phyloP scores from a whole-genome alignment of 768 basidiomycete species.

The Strobilomyces confusus region DNA sequence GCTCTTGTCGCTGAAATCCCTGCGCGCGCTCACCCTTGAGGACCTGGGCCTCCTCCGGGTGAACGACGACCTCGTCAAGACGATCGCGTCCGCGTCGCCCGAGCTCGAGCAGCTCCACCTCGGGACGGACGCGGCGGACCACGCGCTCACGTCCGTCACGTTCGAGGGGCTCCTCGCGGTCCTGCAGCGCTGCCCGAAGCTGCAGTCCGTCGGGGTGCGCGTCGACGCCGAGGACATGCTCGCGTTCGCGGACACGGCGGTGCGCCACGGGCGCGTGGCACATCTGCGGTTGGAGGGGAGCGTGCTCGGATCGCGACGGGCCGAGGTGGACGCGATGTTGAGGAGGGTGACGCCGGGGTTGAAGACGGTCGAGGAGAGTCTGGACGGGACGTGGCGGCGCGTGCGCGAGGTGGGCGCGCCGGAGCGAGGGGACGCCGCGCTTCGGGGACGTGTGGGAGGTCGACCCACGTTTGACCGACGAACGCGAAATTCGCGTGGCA shows the following conservation, averaged over 20 bases:
- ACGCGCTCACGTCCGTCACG: slow-evolving; percentile 3
- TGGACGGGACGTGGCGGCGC: slow-evolving; percentile 10
- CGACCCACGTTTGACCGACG: slow-evolving; percentile 8
- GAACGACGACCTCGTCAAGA: slow-evolving; percentile 17
- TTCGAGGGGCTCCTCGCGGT: slow-evolving; percentile 21
- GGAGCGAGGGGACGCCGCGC: background rate
- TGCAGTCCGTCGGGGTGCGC: slow-evolving; percentile 7
- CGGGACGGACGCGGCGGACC: background rate
- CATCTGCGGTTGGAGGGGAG: slow-evolving; percentile 17
- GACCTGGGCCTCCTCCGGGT: slow-evolving; percentile 14
- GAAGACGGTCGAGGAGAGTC: slow-evolving; percentile 21
- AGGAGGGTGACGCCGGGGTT: slow-evolving; percentile 20
- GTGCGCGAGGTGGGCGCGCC: slow-evolving; percentile 11
- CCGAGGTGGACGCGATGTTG: slow-evolving; percentile 19
- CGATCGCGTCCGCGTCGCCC: slow-evolving; percentile 13
- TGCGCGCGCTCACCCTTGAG: slow-evolving; percentile 14
- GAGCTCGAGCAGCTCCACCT: slow-evolving; percentile 19
- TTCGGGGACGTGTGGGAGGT: background rate
- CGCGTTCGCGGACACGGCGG: slow-evolving; percentile 7
- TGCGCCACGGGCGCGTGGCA: slow-evolving; percentile 10
- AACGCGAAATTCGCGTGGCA: slow-evolving; percentile 14
- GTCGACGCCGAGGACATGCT: slow-evolving; percentile 17
- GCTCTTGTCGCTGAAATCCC: slow-evolving; percentile 9
- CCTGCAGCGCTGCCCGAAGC: slow-evolving; percentile 17
- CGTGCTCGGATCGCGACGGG: slow-evolving; percentile 11